phyloP scores from a whole-genome alignment of 2,329 filamentous ascomycete species.

The Dactylellina parvicollis region DNA sequence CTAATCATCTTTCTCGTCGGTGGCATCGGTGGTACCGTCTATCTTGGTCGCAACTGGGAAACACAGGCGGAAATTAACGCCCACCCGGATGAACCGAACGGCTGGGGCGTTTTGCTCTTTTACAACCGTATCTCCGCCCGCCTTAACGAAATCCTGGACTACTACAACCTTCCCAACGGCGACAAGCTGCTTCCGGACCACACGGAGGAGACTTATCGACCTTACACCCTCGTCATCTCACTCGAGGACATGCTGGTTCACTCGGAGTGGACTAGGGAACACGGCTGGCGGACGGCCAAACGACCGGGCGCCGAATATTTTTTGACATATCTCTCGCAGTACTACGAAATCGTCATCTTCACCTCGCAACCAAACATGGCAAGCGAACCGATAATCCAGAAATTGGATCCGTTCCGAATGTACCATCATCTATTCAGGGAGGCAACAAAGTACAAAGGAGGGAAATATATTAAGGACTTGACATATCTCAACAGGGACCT shows the following conservation, averaged over 20 bases:
- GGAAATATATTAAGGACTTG: conserved; percentile 98
- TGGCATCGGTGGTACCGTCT: conserved; percentile 71
- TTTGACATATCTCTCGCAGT: conserved; percentile 92
- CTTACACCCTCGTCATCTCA: conserved; percentile 91
- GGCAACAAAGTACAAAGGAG: conserved; percentile 95
- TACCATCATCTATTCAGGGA: conserved; percentile 95
- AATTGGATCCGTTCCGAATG: conserved; percentile 87
- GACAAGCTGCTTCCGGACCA: conserved; percentile 87
- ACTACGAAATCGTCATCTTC: conserved; percentile 97
- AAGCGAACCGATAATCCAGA: conserved; percentile 87
- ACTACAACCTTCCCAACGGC: conserved; percentile 96
- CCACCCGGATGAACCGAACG: conserved; percentile 73
- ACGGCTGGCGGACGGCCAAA: conserved; percentile 95
- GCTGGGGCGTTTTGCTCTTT: conserved; percentile 79
- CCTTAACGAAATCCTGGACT: conserved; percentile 78
- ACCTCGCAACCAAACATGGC: conserved; percentile 85
- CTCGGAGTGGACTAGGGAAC: conserved; percentile 91
- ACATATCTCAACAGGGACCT: conserved; percentile 96
- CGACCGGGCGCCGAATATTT: conserved; percentile 97
- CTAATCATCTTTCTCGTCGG: conserved; percentile 71
- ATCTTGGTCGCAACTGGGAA: conserved; percentile 89
- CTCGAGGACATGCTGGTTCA: conserved; percentile 94
- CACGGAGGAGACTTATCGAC: conserved; percentile 75
- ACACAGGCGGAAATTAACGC: conserved; percentile 74
- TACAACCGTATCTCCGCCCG: conserved; percentile 83